These are phyloP conservation scores for Jaltomata sinuosa DNA, from an alignment of 257 asterid genomes.

Conservation along the genomic window DNA sequence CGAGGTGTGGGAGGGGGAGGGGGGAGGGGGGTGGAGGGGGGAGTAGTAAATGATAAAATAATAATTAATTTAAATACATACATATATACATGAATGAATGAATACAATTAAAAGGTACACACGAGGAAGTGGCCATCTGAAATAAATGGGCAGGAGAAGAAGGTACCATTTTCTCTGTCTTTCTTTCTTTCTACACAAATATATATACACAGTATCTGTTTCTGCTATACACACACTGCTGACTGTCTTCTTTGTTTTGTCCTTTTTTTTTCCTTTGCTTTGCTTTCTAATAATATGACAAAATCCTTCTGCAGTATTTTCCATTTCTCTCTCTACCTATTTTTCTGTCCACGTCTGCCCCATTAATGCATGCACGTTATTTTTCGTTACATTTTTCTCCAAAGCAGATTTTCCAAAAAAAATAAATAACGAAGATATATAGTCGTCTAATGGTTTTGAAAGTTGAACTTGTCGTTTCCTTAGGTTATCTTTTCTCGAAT, in stretches of 20 bases:
- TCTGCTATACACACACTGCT: neutral
- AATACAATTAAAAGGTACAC: slow-evolving; percentile 13
- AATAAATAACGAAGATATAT: too few species aligned
- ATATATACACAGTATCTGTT: neutral
- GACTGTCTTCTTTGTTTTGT: slow-evolving; percentile 4
- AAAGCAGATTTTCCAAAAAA: neutral
- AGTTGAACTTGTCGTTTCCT: neutral
- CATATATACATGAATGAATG: neutral
- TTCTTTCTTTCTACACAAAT: neutral
- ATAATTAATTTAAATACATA: neutral
- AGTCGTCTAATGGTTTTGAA: neutral
- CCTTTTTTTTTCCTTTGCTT: too few species aligned
- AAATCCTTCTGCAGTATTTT: neutral
- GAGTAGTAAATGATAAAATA: neutral
- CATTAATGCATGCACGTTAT: neutral
- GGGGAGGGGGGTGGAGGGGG: neutral
- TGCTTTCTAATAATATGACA: neutral
- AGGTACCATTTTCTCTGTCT: slow-evolving; percentile 23
- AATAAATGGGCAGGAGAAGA: slow-evolving; percentile 25
- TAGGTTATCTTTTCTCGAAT: neutral
- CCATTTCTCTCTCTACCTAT: neutral
- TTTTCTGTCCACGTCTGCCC: neutral
- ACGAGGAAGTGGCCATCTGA: slow-evolving; percentile 41
- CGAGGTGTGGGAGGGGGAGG: slow-evolving; percentile 29
- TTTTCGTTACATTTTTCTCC: neutral